Evolutionary conservation across 441 rosid species (phyloP), one percentile per base, ranked within the genome.

Genomic region (Gossypium trilobum): DNA sequence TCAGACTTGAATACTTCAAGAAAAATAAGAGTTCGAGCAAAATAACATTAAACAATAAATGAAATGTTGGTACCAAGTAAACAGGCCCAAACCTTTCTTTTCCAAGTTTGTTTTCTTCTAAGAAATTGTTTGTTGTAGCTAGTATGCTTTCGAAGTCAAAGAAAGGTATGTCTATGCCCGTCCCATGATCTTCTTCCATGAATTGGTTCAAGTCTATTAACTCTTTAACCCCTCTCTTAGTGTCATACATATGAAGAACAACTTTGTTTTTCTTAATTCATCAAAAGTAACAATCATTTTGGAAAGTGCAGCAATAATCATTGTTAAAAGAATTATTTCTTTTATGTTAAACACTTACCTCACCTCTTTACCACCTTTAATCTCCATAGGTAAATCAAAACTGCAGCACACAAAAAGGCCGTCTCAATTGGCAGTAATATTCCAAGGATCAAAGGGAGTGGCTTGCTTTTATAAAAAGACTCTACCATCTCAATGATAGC

Each of bases 401-500:
- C 33, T 29, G 1, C 33, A 29, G 5, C 33, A 29, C 31, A 29
- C 1, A 29, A 29, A 29, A 29, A 29, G 33, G 33, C 1, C 0
- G 5, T 29, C 33, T 29, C 33, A 29, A 29, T 29, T 29, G 33
- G 33, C 33, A 29, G 33, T 29, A 29, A 29, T 29, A 29, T 29
- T 29, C 5, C 1, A 29, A 4, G 1, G 33, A 29, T 29, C 5
- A 29, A 29, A 65, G 77, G 61, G 13, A 74, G 14, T 2, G 77
- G 72, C 56, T 74, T 55, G 73, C 79, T 83, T 50, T 73, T 75
- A 22, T 77, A 42, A 0, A 66, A 68, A 51, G 29, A 19, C 9
- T 14, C 66, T 31, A 42, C 83, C 76, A 81, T 84, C 75, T 94
- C 94, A 91, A 14, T n/a, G 76, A 52, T 71, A 85, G 59, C 11